Conservation (phyloP, 768 basidiomycete species). For the Trametes villosa region DNA sequence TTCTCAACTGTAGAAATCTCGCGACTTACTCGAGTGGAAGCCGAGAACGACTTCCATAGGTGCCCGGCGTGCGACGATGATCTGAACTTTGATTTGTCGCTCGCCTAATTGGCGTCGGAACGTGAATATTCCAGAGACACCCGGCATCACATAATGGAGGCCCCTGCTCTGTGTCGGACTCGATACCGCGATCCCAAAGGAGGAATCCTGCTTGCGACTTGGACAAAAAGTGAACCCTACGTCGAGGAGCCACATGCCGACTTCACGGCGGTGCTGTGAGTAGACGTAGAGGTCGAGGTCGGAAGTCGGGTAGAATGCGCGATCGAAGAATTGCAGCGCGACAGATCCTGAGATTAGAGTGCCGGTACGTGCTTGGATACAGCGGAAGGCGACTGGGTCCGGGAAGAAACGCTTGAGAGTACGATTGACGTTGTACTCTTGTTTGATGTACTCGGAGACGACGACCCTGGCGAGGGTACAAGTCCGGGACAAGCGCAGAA, state of each 20-base stretch:
- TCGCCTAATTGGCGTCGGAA: constrained; percentile 29
- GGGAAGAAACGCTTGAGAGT: constrained; percentile 41
- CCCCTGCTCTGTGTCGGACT: background rate
- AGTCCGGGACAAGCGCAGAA: background rate
- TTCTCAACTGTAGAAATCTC: background rate
- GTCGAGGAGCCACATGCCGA: constrained; percentile 42
- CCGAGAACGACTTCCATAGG: constrained; percentile 44
- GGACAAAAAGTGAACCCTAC: constrained; percentile 38
- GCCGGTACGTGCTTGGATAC: constrained; percentile 45
- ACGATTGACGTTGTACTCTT: constrained; percentile 37
- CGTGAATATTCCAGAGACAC: constrained; percentile 38
- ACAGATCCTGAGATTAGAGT: constrained; percentile 55
- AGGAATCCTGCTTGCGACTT: constrained; percentile 21
- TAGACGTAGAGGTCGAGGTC: constrained; percentile 54
- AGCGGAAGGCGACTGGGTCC: constrained; percentile 43
- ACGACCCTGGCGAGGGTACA: background rate
- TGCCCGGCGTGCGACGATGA: constrained; percentile 40
- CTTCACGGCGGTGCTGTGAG: constrained; percentile 14
- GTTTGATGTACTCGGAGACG: background rate
- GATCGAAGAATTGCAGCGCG: constrained; percentile 55
- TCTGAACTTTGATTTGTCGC: constrained; percentile 40
- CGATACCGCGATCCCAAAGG: constrained; percentile 22
- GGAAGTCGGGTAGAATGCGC: constrained; percentile 45
- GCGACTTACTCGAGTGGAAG: constrained; percentile 51
- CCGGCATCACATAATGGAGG: constrained; percentile 28